A percentile compares a stretch with the other conserved stretches of the same genome.
Conservation (phyloP, 129 eudicot genomes). For the Chrysanthemum seticuspe region DNA sequence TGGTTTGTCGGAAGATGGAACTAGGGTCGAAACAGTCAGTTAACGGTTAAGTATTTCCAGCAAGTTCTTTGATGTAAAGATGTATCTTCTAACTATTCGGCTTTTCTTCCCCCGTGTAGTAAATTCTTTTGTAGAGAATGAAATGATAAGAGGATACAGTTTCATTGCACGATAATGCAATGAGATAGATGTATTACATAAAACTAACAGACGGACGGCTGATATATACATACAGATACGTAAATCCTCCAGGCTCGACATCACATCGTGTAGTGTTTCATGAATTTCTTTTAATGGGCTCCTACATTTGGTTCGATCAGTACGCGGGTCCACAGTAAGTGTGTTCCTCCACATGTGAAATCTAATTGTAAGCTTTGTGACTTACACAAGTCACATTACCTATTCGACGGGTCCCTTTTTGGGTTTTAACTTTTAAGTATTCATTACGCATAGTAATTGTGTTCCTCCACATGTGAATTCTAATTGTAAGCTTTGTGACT, state of each 20-base stretch:
- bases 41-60: conserved; percentile 17
- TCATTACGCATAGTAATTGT: no score
- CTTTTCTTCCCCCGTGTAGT: neutral
- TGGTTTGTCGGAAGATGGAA: conserved; percentile 29
- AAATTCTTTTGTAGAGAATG: conserved; percentile 29
- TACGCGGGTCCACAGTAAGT: no score
- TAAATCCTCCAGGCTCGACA: neutral
- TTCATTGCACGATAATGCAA: conserved; percentile 4
- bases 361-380: no score
- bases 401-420: no score
- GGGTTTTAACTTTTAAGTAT: no score
- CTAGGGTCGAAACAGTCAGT: conserved; percentile 6
- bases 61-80: conserved; percentile 17
- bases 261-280: neutral
- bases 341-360: no score
- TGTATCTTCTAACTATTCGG: conserved; percentile 19
- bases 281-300: neutral
- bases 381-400: no score
- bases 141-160: conserved; percentile 5
- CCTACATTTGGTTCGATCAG: neutral
- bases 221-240: conserved; percentile 13
- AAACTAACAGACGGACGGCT: conserved; percentile 3
- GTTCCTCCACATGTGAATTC: no score
- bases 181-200: conserved; percentile 15
- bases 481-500: no score